Conservation (phyloP, 73 alveolate genomes). For the Tetrahymena thermophila region DNA sequence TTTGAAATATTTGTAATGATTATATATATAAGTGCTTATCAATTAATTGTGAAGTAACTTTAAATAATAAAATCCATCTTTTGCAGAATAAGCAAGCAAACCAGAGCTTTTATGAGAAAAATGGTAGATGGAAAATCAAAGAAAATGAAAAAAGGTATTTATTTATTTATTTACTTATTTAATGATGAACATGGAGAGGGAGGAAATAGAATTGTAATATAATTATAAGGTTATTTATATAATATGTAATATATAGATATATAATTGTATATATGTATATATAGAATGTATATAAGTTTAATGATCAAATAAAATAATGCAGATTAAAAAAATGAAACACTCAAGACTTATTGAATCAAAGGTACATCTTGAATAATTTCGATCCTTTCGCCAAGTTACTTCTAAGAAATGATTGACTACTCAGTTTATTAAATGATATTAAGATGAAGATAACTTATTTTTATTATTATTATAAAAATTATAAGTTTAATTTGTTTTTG, state of each 20-base stretch:
- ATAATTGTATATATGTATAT: neutral
- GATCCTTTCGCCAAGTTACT: neutral
- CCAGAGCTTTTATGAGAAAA: no score
- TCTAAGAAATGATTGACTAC: neutral
- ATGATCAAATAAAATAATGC: neutral
- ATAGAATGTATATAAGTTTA: neutral
- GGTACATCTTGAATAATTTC: neutral
- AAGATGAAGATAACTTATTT: neutral
- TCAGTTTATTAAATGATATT: neutral
- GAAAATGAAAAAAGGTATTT: neutral
- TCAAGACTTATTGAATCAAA: neutral
- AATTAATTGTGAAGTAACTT: no score
- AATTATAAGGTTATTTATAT: neutral
- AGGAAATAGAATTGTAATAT: neutral
- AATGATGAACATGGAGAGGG: neutral
- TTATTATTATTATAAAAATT: neutral
- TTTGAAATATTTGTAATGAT: no score
- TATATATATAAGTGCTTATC: no score
- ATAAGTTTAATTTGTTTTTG: neutral
- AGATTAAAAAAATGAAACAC: neutral
- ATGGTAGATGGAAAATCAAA: neutral
- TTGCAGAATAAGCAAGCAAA: no score
- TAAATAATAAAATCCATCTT: no score
- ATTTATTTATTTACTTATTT: no score
- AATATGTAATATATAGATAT: neutral